A percentile compares a stretch with the other conserved stretches of the same genome.
Conservation (phyloP, 192 early-diverging fungal species). For the Neocallimastix lanati region DNA sequence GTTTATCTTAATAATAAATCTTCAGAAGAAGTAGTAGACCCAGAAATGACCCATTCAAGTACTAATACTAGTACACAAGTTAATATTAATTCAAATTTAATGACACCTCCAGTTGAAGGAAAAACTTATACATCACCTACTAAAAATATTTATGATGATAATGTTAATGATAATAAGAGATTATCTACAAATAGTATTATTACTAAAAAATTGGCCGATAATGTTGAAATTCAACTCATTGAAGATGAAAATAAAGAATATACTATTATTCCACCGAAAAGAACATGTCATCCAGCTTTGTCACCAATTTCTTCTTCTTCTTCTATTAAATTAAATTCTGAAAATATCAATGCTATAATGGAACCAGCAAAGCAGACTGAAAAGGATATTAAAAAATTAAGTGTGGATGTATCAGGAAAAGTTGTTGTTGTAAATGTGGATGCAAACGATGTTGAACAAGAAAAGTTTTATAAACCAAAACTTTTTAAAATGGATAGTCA, state of each 20-base stretch:
- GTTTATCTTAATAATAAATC: not conserved
- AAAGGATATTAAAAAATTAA: not conserved
- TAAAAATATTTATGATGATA: not conserved
- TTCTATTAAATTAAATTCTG: not conserved
- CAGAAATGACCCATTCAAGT: too few relatives aligned
- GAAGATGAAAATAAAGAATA: not conserved
- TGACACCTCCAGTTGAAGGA: not conserved
- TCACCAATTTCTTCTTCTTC: not conserved
- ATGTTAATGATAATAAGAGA: not conserved
- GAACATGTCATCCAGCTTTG: not conserved
- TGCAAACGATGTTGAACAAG: not conserved
- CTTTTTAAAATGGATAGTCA: not conserved
- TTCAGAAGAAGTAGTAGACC: too few relatives aligned
- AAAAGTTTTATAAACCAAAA: not conserved
- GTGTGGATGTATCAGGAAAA: not conserved
- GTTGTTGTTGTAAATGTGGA: not conserved
- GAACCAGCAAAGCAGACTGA: not conserved
- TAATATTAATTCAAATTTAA: not conserved
- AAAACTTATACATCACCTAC: not conserved
- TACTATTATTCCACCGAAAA: not conserved
- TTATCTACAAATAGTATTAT: not conserved
- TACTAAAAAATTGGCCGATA: not conserved
- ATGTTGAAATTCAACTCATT: not conserved
- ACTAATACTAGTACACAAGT: not conserved
- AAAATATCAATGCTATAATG: not conserved